Evolutionary conservation across 352 stramenopile genomes (phyloP), one percentile per base, ranked within the genome.

Genomic region (Blastocystis sp.): DNA sequence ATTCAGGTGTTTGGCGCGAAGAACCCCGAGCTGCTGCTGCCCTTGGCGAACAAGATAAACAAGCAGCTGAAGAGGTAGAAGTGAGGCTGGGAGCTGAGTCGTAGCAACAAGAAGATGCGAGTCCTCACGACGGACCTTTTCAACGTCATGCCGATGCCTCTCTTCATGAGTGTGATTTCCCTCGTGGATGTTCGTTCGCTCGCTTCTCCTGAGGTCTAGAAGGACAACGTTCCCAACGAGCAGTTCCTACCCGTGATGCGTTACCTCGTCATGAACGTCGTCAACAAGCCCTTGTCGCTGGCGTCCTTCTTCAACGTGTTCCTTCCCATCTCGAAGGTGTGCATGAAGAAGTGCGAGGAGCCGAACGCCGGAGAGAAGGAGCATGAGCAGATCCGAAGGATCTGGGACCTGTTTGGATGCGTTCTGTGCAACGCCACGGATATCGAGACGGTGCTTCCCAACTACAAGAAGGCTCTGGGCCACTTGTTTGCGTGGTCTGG

Each of bases 391-490:
- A 8, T 49, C 2, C 4, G 3, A 1, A 61, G 40, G 4, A 64
- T 64, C 18, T 51, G 69, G 46, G 27, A 34, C 11, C 3, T 81
- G 4, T 65, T 81, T 38, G 46, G 4, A 14, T 48, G 44, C 21
- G 61, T 29, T 16, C 63, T 48, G n/a, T 8, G 61, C 2, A 29
- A 29, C 14, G n/a, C 44, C 16, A 63, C 16, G 32, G 69, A 81
- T 42, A 29, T 61, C 7, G 11, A 36, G n/a, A 42, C 16, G 2
- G 69, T 81, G 11, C 46, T 81, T 18, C 44, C 44, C 9, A 63
- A 64, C 69, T 81, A 81, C 34, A 54, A 57, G 32, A 81, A 81
- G 27, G 38, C 46, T 8, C n/a, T 81, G 24, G 18, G 61, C 16
- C 44, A 48, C 2, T 21, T 48, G 24, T 40, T 81, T 2, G 63